Base-by-base conservation (phyloP, 768 basidiomycete species). In the Russula olivacea region DNA sequence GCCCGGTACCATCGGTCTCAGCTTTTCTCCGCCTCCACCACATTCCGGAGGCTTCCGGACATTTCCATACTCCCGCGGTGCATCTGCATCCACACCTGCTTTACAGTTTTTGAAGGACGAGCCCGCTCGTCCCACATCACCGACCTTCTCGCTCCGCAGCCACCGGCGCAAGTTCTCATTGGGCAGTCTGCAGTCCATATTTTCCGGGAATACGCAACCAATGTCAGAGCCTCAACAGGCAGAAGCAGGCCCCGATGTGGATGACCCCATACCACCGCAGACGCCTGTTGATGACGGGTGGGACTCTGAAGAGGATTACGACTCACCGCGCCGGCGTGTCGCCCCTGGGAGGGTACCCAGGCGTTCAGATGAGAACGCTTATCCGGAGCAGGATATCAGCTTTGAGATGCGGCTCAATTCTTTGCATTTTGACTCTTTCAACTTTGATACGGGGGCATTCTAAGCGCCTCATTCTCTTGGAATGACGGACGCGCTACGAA, bases 391-490 rank as follows among this genome's bases (percentile, higher is more conserved):
- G 38, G 80, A 86, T 55, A 64, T 74, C 65, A 81, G 79, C 64
- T 74, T 85, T 55, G 85, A 89, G 75, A 83, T 87, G 85, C 76
- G 74, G 41, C 81, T 89, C 15, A 85, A 88, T 69, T 88, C 88
- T 36, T 75, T 89, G 58, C 86, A 87, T 70, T 89, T 89, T 70
- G 88, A 89, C 66, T 77, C 81, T 1, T 67, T 89, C 50, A 86
- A 84, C 58, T 86, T 89, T 59, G 85, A 89, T 70, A 78, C 79
- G 28, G 81, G 85, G 66, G 77, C 76, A 45, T 86, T 87, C 70
- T 64, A 72, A 58, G 34, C 57, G 66, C 73, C 68, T 72, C 43
- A 61, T 14, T 17, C 30, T 34, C 19, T 55, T 48, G 47, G 32
- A 25, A 58, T 21, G 43, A 41, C 49, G 23, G 43, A 53, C 55